These are phyloP conservation scores for Tetrapyrgos nigripes DNA, from an alignment of 1,284 basidiomycete species.

Conservation along the genomic window DNA sequence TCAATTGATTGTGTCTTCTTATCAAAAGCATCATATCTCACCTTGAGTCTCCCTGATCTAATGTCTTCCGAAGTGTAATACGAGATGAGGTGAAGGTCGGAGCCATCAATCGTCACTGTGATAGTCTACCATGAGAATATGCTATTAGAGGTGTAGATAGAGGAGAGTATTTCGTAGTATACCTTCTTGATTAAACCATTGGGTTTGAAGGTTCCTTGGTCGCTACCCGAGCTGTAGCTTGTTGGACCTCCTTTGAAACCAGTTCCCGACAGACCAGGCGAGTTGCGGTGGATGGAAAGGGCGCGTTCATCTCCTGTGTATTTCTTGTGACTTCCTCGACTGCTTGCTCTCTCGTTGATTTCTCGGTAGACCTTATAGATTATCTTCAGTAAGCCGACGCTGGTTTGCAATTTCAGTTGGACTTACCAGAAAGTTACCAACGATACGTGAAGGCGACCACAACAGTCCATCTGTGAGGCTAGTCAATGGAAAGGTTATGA, in stretches of 20 bases:
- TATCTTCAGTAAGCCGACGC: slow-evolving; percentile 1
- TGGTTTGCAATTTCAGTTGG: background rate
- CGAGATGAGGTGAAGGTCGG: slow-evolving; percentile 81
- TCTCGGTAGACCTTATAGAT: slow-evolving; percentile 71
- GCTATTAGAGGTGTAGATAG: background rate
- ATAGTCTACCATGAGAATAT: slow-evolving; percentile 62
- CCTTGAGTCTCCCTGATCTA: slow-evolving; percentile 63
- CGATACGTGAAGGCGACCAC: slow-evolving; percentile 84
- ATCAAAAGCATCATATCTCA: slow-evolving; percentile 22
- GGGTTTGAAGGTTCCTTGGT: slow-evolving; percentile 70
- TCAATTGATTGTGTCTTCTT: slow-evolving; percentile 9
- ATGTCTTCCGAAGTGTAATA: slow-evolving; percentile 84
- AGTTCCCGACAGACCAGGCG: slow-evolving; percentile 24
- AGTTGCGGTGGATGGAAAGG: slow-evolving; percentile 38
- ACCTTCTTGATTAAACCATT: slow-evolving; percentile 80
- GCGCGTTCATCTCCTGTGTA: slow-evolving; percentile 49
- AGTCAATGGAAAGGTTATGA: background rate
- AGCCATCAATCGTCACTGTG: slow-evolving; percentile 76
- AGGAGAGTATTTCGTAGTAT: slow-evolving; percentile 11
- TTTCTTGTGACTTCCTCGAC: slow-evolving; percentile 53
- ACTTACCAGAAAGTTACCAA: slow-evolving; percentile 80
- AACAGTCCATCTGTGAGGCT: slow-evolving; percentile 63
- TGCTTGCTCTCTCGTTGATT: slow-evolving; percentile 66
- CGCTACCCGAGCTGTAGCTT: slow-evolving; percentile 33
- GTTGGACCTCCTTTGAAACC: slow-evolving; percentile 16